A percentile compares a stretch with the other conserved stretches of the same genome.
Conservation (phyloP, 2,329 filamentous ascomycete genomes). For the Laburnicola sp. region DNA sequence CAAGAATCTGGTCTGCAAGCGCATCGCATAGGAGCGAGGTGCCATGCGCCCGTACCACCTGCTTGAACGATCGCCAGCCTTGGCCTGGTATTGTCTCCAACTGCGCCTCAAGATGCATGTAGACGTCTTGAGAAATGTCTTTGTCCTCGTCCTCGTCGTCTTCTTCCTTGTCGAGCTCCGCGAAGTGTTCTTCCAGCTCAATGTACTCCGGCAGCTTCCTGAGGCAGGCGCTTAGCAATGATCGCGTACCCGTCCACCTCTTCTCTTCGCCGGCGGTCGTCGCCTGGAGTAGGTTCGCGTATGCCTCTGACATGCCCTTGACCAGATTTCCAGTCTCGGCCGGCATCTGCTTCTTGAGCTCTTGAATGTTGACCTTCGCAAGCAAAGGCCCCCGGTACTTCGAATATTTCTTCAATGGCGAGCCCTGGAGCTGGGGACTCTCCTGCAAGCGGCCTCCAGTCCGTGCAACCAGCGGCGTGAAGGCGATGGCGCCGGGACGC, state of each 20-base stretch:
- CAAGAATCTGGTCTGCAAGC: slow-evolving; percentile 39
- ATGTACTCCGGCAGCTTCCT: slow-evolving; percentile 48
- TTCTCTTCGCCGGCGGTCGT: slow-evolving; percentile 26
- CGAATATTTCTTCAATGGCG: slow-evolving; percentile 27
- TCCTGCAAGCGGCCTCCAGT: slow-evolving; percentile 31
- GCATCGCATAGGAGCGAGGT: slow-evolving; percentile 44
- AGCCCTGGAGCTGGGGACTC: slow-evolving; percentile 35
- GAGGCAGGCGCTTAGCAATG: slow-evolving; percentile 46
- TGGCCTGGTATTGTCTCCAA: slow-evolving; percentile 39
- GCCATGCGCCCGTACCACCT: slow-evolving; percentile 48
- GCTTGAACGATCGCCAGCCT: slow-evolving; percentile 47
- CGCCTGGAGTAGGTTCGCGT: slow-evolving; percentile 41
- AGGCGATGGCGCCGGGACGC: slow-evolving; percentile 39
- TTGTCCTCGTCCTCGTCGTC: slow-evolving; percentile 37
- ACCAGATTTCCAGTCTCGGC: slow-evolving; percentile 35
- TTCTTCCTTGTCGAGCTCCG: slow-evolving; percentile 33
- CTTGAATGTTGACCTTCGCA: slow-evolving; percentile 21
- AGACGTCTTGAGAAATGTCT: slow-evolving; percentile 45
- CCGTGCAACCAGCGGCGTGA: slow-evolving; percentile 41
- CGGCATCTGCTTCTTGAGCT: slow-evolving; percentile 25
- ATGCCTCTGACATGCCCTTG: slow-evolving; percentile 36
- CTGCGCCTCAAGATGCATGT: slow-evolving; percentile 44
- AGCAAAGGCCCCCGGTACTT: slow-evolving; percentile 32
- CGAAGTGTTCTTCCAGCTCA: slow-evolving; percentile 44
- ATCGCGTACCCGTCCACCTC: slow-evolving; percentile 40